A percentile compares a stretch with the other conserved stretches of the same genome.
phyloP scores from a whole-genome alignment of 192 early-diverging fungal species.

The Backusella tuberculispora region DNA sequence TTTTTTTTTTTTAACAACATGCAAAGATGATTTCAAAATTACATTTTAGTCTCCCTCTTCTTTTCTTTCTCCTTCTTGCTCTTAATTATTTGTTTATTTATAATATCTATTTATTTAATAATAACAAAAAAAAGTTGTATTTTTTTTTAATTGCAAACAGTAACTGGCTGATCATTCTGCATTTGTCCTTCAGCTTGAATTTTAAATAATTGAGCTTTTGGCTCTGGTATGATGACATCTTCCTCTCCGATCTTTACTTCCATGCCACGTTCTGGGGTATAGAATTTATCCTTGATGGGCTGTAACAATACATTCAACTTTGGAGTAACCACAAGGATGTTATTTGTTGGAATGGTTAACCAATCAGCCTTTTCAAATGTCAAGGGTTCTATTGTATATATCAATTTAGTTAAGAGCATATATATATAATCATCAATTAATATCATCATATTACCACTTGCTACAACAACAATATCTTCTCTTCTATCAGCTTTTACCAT shows the following conservation, averaged over 20 bases:
- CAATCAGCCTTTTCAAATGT: constrained; percentile 84
- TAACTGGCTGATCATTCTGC: constrained; percentile 14
- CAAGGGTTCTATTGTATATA: constrained; percentile 60
- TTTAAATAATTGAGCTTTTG: constrained; percentile 29
- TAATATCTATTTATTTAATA: not conserved
- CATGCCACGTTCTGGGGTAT: constrained; percentile 48
- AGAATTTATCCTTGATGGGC: constrained; percentile 73
- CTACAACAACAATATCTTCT: constrained; percentile 82
- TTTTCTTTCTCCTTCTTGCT: not conserved
- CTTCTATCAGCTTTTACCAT: constrained; percentile 74
- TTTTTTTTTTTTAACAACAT: constrained; percentile 4
- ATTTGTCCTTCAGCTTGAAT: constrained; percentile 27
- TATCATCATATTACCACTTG: constrained; percentile 45
- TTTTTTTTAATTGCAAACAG: constrained; percentile 4
- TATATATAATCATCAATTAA: not conserved
- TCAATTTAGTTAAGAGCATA: not conserved
- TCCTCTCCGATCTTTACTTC: constrained; percentile 28
- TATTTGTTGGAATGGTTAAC: constrained; percentile 79
- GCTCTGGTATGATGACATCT: constrained; percentile 33
- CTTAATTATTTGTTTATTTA: constrained; percentile 9
- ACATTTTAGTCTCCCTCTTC: not conserved
- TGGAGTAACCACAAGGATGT: constrained; percentile 73
- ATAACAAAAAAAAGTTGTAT: not conserved
- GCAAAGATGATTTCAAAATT: not conserved
- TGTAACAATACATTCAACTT: constrained; percentile 75